These are phyloP conservation scores for Aspergillus avenaceus DNA, from an alignment of 495 filamentous ascomycete species.

Conservation along the genomic window DNA sequence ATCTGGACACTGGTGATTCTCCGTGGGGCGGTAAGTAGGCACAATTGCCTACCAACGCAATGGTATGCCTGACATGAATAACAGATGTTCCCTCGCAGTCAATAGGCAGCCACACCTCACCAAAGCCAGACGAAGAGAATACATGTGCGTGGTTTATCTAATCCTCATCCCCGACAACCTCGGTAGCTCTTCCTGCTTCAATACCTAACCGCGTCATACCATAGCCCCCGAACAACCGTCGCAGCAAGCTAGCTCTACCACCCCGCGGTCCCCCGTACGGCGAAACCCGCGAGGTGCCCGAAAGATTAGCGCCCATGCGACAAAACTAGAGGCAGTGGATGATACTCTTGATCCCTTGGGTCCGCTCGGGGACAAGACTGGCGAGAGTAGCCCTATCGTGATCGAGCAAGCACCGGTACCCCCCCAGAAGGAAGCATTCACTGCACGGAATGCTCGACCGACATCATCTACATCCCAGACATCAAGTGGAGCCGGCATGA, in stretches of 20 bases:
- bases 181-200: slow-evolving; percentile 16
- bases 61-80: slow-evolving; percentile 19
- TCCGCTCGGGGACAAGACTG: slow-evolving; percentile 63
- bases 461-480: slow-evolving; percentile 44
- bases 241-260: slow-evolving; percentile 28
- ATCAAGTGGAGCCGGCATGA: slow-evolving; percentile 44
- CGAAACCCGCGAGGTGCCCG: slow-evolving; percentile 58
- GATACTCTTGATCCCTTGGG: slow-evolving; percentile 92
- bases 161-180: slow-evolving; percentile 8
- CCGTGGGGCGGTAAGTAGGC: slow-evolving; percentile 64
- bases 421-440: slow-evolving; percentile 77
- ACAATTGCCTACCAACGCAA: slow-evolving; percentile 28
- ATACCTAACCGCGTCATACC: slow-evolving; percentile 28
- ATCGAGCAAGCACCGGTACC: slow-evolving; percentile 76
- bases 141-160: slow-evolving; percentile 18
- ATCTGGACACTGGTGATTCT: slow-evolving; percentile 63
- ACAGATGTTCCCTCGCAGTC: slow-evolving; percentile 58
- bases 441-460: slow-evolving; percentile 54
- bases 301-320: slow-evolving; percentile 75
- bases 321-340: slow-evolving; percentile 81
- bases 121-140: slow-evolving; percentile 25
- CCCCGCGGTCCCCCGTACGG: slow-evolving; percentile 44
- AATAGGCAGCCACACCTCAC: slow-evolving; percentile 24
- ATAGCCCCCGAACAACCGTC: slow-evolving; percentile 31
- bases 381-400: slow-evolving; percentile 32